Evolutionary conservation across 2,329 filamentous ascomycete species (phyloP).

Genomic region (Claviceps maximensis): DNA sequence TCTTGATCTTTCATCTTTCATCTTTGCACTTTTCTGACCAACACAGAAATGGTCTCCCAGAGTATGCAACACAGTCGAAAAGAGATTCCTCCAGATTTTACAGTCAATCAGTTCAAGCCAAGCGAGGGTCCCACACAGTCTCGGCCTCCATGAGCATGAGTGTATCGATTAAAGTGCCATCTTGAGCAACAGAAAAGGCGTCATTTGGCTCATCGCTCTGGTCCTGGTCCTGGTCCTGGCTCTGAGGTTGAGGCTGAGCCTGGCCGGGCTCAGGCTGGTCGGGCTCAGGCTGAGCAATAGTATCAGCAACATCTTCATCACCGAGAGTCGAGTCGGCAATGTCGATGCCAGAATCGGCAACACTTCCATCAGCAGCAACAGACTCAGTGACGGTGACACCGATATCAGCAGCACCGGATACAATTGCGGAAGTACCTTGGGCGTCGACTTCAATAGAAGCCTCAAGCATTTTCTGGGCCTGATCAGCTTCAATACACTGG

Average conservation of each 20-base stretch:
- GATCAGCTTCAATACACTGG: slow-evolving; percentile 1
- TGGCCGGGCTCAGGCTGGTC: background rate
- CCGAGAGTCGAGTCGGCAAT: background rate
- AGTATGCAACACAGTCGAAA: background rate
- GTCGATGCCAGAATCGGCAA: background rate
- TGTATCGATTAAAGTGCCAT: background rate
- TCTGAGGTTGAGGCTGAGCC: no score
- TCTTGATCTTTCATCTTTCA: background rate
- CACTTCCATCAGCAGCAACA: background rate
- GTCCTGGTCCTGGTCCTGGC: background rate
- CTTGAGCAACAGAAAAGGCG: background rate
- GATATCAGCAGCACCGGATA: background rate
- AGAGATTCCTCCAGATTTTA: background rate
- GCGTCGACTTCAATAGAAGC: background rate
- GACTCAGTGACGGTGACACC: background rate
- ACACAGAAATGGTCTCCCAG: background rate
- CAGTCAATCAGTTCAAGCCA: background rate
- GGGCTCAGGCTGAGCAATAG: background rate
- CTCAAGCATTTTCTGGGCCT: background rate
- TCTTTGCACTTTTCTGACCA: background rate
- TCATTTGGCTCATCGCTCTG: background rate
- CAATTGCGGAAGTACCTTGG: background rate
- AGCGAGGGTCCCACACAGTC: background rate
- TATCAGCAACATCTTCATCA: background rate
- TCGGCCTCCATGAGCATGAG: background rate